These are phyloP conservation scores for Actinomortierella ambigua DNA, from an alignment of 371 early-diverging fungal species.

Conservation along the genomic window DNA sequence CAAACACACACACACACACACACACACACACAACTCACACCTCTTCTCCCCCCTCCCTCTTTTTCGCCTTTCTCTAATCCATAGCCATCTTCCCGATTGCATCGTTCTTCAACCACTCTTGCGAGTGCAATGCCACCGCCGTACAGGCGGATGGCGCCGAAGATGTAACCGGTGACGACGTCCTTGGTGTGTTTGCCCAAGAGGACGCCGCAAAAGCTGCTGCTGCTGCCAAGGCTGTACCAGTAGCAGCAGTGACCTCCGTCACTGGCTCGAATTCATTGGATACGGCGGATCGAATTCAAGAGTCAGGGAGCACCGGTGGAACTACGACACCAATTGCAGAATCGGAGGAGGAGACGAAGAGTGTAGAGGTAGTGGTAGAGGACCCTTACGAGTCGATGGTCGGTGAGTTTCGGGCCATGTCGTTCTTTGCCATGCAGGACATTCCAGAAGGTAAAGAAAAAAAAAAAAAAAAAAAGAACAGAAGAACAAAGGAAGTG, in stretches of 20 bases:
- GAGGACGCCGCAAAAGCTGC: neutral
- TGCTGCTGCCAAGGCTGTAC: too few species aligned
- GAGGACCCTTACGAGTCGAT: constrained; percentile 17
- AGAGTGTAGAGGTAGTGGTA: neutral
- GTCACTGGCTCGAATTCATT: too few species aligned
- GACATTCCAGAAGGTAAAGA: constrained; percentile 31
- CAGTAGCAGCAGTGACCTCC: too few species aligned
- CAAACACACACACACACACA: too few species aligned
- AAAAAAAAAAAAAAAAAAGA: neutral
- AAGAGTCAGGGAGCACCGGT: too few species aligned
- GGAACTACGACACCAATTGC: too few species aligned
- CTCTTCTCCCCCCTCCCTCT: too few species aligned
- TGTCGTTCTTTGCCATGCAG: constrained; percentile 36
- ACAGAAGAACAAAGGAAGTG: neutral
- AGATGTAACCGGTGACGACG: constrained; percentile 16
- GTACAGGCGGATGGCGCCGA: constrained; percentile 37
- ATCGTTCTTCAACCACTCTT: constrained; percentile 42
- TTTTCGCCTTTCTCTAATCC: too few species aligned
- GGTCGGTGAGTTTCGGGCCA: constrained; percentile 37
- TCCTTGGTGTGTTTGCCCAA: constrained; percentile 6
- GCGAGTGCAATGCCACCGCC: constrained; percentile 37
- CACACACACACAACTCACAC: too few species aligned
- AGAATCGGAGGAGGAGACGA: too few species aligned
- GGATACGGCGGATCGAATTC: too few species aligned
- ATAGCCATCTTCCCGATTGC: constrained; percentile 42